Evolutionary conservation across 2,329 filamentous ascomycete genomes (phyloP), one percentile per base, ranked within the genome.

Genomic region (Ceratocystis cacaofunesta): DNA sequence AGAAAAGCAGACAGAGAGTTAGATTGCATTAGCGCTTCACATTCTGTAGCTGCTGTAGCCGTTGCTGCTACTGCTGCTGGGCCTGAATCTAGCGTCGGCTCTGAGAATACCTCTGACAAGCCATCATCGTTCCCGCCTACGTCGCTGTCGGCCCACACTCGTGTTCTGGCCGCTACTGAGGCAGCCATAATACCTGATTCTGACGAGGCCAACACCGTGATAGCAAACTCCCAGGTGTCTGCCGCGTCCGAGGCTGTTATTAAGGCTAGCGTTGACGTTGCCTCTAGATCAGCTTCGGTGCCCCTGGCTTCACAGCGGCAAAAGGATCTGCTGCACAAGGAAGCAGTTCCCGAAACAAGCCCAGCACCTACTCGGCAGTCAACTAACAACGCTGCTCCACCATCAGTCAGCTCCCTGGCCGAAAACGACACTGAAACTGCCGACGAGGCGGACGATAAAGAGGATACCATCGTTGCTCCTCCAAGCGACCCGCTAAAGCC

Each of bases 261-360:
- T 25, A 55, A 43, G 61, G 61, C 66, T 25, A 63, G 60, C 22
- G 44, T 25, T n/a, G 66, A 63, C 4, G 15, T 17, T 12, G 52
- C 28, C 3, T 55, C 58, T n/a, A 55, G 44, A 17, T n/a, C 32
- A 4, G 50, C 60, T 22, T 55, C 58, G 8, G 63, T 25, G 1
- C 19, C 25, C 25, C n/a, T 36, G 1, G 25, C 55, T 6, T 60
- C 63, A 6, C 46, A 65, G 19, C 41, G 61, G 7, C 60, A 65
- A 22, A 46, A 30, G 22, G 63, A 63, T 3, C 30, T 44, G 22
- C 22, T 44, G 3, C 19, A 46, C 30, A 63, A 65, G n/a, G 66
- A 67, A 17, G 25, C 60, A 28, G 66, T 67, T 15, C 66, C 66
- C 15, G 66, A 67, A 19, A 67, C 63, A 3, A 67, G 66, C 8